Conservation (phyloP, 306 rosid species). For the Castanea sativa region DNA sequence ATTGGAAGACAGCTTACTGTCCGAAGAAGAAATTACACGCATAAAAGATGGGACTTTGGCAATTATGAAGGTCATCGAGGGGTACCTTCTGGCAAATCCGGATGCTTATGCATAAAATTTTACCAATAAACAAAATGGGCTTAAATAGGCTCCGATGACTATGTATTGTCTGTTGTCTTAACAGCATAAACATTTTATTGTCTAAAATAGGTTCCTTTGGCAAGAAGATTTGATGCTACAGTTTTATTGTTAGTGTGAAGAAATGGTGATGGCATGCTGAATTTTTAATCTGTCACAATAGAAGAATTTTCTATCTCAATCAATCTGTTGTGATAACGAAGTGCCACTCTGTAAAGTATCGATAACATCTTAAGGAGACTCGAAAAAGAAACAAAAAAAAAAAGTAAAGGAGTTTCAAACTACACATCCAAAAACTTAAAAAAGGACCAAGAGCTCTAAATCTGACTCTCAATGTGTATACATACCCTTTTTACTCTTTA, state of each 20-base stretch:
- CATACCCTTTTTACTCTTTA: background rate
- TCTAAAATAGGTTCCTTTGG: background rate
- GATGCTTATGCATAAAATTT: background rate
- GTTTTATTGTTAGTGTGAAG: background rate
- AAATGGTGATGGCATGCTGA: background rate
- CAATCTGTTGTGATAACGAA: background rate
- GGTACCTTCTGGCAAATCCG: background rate
- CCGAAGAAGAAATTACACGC: background rate
- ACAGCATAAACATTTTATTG: background rate
- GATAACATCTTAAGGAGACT: no score
- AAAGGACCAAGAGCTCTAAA: no score
- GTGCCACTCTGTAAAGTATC: no score
- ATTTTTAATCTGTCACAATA: background rate
- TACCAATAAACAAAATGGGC: background rate
- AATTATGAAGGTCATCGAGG: background rate
- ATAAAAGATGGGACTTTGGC: background rate
- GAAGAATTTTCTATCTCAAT: background rate
- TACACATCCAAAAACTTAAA: no score
- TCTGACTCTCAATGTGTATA: background rate
- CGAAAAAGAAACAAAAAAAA: no score
- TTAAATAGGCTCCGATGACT: background rate
- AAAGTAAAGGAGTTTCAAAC: no score
- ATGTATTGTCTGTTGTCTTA: background rate
- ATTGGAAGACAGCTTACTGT: background rate
- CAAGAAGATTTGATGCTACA: background rate